Evolutionary conservation across 768 basidiomycete genomes (phyloP).

Genomic region (Hirschioporus abietinus): DNA sequence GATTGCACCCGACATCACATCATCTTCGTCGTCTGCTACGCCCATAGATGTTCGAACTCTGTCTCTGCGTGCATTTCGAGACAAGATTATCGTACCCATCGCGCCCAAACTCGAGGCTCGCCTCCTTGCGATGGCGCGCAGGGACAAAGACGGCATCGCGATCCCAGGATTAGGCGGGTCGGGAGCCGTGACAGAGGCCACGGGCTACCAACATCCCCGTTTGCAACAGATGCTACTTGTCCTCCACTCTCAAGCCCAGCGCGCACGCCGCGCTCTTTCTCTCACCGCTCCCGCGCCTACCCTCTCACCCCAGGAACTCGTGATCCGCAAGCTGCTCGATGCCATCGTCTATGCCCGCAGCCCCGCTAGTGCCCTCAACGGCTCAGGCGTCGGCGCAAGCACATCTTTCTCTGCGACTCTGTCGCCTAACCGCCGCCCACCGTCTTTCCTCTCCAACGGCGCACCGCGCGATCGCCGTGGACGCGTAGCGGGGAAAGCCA

Average conservation of each 20-base stretch:
- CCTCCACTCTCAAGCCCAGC: conserved; percentile 60
- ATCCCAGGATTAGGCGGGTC: conserved; percentile 37
- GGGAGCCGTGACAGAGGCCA: conserved; percentile 49
- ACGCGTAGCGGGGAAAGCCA: conserved; percentile 53
- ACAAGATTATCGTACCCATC: conserved; percentile 69
- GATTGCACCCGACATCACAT: conserved; percentile 36
- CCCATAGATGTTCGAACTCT: conserved; percentile 77
- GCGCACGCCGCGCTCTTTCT: conserved; percentile 48
- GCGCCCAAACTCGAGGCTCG: conserved; percentile 49
- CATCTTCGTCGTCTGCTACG: conserved; percentile 33
- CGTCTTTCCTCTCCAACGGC: conserved; percentile 68
- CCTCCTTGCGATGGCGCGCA: conserved; percentile 28
- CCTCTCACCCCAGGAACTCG: conserved; percentile 60
- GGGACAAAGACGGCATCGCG: conserved; percentile 2
- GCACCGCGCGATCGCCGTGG: conserved; percentile 75
- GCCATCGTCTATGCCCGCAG: conserved; percentile 8
- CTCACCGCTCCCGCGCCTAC: conserved; percentile 49
- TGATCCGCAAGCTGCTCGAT: conserved; percentile 61
- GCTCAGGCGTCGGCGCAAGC: conserved; percentile 1
- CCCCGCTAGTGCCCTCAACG: neutral
- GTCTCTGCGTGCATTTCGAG: conserved; percentile 76
- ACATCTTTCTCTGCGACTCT: neutral
- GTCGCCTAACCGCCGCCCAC: conserved; percentile 55
- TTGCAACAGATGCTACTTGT: conserved; percentile 84
- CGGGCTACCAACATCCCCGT: conserved; percentile 58